phyloP scores from a whole-genome alignment of 352 stramenopile genomes.

The Pythium plurisporium region DNA sequence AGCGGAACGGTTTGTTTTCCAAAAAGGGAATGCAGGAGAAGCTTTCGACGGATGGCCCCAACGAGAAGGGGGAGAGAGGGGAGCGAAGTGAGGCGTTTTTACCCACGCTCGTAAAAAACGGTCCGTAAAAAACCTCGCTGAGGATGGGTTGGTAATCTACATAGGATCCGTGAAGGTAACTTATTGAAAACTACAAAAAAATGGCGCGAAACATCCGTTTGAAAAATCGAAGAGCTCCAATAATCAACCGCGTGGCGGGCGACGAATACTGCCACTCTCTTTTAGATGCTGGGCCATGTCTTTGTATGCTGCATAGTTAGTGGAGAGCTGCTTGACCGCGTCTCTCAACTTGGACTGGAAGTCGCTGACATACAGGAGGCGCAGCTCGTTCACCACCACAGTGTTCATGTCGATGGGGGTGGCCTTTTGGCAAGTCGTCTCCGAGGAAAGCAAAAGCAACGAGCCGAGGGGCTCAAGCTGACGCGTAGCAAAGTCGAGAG shows the following conservation, averaged over 20 bases:
- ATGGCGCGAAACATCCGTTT: conserved; percentile 24
- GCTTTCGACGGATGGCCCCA: conserved; percentile 1
- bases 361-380: conserved; percentile 36
- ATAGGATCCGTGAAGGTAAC: conserved; percentile 4
- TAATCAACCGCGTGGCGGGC: neutral
- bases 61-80: neutral
- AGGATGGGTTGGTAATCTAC: conserved; percentile 8
- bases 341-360: conserved; percentile 25
- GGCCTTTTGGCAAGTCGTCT: neutral
- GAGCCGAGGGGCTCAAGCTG: conserved; percentile 26
- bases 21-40: conserved; percentile 10
- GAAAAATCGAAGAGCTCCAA: conserved; percentile 5
- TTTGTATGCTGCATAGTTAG: neutral
- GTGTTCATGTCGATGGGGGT: conserved; percentile 59
- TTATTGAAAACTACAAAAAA: conserved; percentile 29
- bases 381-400: conserved; percentile 65
- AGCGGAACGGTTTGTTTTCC: conserved; percentile 17
- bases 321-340: conserved; percentile 36
- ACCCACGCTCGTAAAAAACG: conserved; percentile 22
- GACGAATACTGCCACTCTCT: neutral
- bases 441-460: conserved; percentile 13
- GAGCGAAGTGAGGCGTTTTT: conserved; percentile 20
- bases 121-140: conserved; percentile 4
- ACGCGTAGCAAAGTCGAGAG: conserved; percentile 34
- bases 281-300: neutral